Evolutionary conservation across 768 basidiomycete species (phyloP), one percentile per base, ranked within the genome.

Genomic region (Boletus vermiculosoides): DNA sequence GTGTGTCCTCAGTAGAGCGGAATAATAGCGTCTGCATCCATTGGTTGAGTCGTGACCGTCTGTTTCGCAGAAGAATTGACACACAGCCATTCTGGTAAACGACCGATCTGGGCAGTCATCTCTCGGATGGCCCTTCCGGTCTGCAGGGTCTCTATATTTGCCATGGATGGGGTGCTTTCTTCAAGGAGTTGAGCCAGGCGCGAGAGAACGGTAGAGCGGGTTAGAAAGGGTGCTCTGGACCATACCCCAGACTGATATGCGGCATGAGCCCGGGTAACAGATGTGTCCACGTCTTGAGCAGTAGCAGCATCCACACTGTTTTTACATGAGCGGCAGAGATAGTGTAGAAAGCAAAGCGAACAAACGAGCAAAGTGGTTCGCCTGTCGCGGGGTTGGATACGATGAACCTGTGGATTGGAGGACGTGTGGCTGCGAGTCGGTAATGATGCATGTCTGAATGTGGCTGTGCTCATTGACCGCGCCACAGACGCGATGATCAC

Each of bases 11-110:
- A 92, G 66, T 4, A 93, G 69, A 1, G 90, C 87, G 25, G 87
- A 81, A 62, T 83, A 92, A 65, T 94, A 94, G 52, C 86, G 86
- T 52, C 89, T 92, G 59, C 49, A 47, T 45, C 37, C 33, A 23
- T 23, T 45, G 52, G 40, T 47, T 58, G 48, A 58, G 60, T 52
- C 20, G 7, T 25, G 39, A 36, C 7, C 6, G 45, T 33, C 36
- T 25, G 18, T 28, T 11, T 50, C 42, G 37, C 16, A 13, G 13
- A 54, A 39, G 23, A 45, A 33, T 57, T 18, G 5, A 75, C 87
- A 70, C 62, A 92, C 88, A 93, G 77, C 92, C 92, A 94, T 71
- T 94, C 90, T 6, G 91, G 90, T 36, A 94, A 76, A 39, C 92
- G 78, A 1, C 79, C 75, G 4, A 94, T 77, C 71, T 94, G 92